Evolutionary conservation across 352 stramenopile species (phyloP).

Genomic region (Phytophthora pinifolia): DNA sequence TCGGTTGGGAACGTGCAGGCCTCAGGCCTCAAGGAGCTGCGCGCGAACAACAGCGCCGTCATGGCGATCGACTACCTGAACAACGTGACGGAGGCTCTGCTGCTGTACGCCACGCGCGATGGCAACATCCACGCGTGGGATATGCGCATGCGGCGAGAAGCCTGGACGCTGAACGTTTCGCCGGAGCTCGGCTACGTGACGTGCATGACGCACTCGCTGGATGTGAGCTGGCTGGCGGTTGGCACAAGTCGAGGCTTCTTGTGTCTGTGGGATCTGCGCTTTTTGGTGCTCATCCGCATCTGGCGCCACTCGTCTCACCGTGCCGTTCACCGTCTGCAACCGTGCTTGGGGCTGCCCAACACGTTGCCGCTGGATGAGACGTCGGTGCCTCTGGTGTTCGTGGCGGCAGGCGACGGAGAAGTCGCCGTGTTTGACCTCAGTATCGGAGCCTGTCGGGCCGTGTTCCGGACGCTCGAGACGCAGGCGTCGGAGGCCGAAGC

Average conservation of each 20-base stretch:
- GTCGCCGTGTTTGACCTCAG: slow-evolving; percentile 88
- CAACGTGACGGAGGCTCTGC: slow-evolving; percentile 91
- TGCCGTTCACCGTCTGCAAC: slow-evolving; percentile 90
- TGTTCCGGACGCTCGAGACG: slow-evolving; percentile 90
- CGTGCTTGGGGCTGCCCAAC: slow-evolving; percentile 80
- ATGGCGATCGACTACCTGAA: slow-evolving; percentile 96
- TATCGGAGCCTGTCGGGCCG: slow-evolving; percentile 89
- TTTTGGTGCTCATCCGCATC: slow-evolving; percentile 93
- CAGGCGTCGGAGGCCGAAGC: slow-evolving; percentile 77
- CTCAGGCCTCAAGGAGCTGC: slow-evolving; percentile 70
- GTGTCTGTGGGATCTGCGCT: slow-evolving; percentile 96
- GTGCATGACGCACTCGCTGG: slow-evolving; percentile 93
- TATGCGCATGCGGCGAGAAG: slow-evolving; percentile 87
- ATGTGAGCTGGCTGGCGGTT: slow-evolving; percentile 94
- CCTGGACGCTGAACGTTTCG: slow-evolving; percentile 92
- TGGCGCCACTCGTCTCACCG: slow-evolving; percentile 95
- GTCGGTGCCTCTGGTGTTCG: slow-evolving; percentile 92
- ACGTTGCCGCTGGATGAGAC: slow-evolving; percentile 68
- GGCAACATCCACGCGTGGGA: slow-evolving; percentile 93
- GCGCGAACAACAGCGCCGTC: slow-evolving; percentile 90
- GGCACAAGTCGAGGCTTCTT: slow-evolving; percentile 95
- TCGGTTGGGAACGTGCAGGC: slow-evolving; percentile 71
- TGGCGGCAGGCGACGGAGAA: slow-evolving; percentile 93
- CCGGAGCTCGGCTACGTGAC: slow-evolving; percentile 96
- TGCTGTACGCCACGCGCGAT: slow-evolving; percentile 94